These are phyloP conservation scores for Claviceps monticola DNA, from an alignment of 2,329 filamentous ascomycete genomes.

Conservation along the genomic window DNA sequence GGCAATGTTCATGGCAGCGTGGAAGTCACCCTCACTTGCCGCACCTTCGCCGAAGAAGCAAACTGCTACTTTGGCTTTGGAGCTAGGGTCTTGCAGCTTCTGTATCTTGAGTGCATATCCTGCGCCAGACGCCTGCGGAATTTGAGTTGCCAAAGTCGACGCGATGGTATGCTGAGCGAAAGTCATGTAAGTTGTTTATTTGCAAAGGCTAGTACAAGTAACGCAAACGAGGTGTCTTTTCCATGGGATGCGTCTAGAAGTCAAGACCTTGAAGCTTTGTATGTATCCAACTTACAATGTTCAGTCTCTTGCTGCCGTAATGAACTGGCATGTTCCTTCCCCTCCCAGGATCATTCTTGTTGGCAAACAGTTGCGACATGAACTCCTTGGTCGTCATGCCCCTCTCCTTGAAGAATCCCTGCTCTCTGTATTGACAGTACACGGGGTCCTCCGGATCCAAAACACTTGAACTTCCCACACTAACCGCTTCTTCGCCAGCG, in stretches of 20 bases:
- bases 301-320: constrained; percentile 72
- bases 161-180: constrained; percentile 57
- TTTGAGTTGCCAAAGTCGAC: constrained; percentile 74
- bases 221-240: neutral
- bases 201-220: neutral
- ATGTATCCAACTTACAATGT: constrained; percentile 48
- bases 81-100: constrained; percentile 54
- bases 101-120: constrained; percentile 82
- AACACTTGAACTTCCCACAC: constrained; percentile 76
- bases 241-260: neutral
- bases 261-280: no score
- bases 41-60: constrained; percentile 89
- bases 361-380: constrained; percentile 91
- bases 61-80: constrained; percentile 54
- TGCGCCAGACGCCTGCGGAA: constrained; percentile 76
- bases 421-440: constrained; percentile 89
- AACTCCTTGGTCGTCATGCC: constrained; percentile 81
- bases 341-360: constrained; percentile 61
- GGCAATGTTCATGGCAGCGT: constrained; percentile 81
- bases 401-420: constrained; percentile 79
- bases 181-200: neutral
- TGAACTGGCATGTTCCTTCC: constrained; percentile 97
- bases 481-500: constrained; percentile 86
- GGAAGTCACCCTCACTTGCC: constrained; percentile 83
- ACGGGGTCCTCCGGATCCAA: constrained; percentile 75